Percentiles rank a stretch among this genome's conserved stretches.
Evolutionary conservation across 768 basidiomycete genomes (phyloP).

Genomic region (Xanthoconium stramineum): DNA sequence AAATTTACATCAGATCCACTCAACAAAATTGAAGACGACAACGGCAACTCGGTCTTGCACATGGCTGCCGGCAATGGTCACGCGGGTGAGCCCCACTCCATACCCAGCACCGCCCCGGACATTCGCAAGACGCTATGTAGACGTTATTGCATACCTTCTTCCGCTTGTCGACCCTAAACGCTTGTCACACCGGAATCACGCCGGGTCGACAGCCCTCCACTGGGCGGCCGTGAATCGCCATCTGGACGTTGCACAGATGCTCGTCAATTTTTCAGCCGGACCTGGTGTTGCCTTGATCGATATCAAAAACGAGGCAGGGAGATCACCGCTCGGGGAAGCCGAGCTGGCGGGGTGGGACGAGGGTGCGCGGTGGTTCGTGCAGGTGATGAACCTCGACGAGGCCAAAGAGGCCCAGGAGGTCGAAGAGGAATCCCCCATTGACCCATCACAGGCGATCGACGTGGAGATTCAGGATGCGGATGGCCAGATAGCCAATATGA

Average conservation of each 20-base stretch:
- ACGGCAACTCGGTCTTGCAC: constrained; percentile 78
- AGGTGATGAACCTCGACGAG: constrained; percentile 72
- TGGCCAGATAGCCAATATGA: constrained; percentile 65
- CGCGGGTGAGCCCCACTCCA: constrained; percentile 50
- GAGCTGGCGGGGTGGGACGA: constrained; percentile 81
- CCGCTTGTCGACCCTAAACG: constrained; percentile 45
- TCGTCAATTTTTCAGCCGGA: constrained; percentile 55
- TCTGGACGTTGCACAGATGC: constrained; percentile 53
- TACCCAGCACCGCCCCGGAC: not conserved
- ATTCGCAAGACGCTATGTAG: constrained; percentile 50
- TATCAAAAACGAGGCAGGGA: constrained; percentile 68
- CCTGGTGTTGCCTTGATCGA: constrained; percentile 71
- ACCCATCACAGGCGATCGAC: constrained; percentile 46
- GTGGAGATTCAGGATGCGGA: constrained; percentile 73
- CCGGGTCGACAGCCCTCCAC: constrained; percentile 83
- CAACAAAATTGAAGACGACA: constrained; percentile 58
- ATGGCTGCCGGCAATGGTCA: constrained; percentile 92
- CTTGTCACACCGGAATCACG: constrained; percentile 56
- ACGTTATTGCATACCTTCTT: constrained; percentile 72
- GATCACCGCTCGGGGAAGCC: constrained; percentile 77
- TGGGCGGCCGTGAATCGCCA: constrained; percentile 90
- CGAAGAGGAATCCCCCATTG: constrained; percentile 29
- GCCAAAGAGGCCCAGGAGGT: constrained; percentile 31
- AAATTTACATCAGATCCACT: constrained; percentile 53
- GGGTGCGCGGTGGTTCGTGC: constrained; percentile 78